These are phyloP conservation scores for Cicer pinnatifidum DNA, from an alignment of 306 rosid genomes.

Conservation along the genomic window DNA sequence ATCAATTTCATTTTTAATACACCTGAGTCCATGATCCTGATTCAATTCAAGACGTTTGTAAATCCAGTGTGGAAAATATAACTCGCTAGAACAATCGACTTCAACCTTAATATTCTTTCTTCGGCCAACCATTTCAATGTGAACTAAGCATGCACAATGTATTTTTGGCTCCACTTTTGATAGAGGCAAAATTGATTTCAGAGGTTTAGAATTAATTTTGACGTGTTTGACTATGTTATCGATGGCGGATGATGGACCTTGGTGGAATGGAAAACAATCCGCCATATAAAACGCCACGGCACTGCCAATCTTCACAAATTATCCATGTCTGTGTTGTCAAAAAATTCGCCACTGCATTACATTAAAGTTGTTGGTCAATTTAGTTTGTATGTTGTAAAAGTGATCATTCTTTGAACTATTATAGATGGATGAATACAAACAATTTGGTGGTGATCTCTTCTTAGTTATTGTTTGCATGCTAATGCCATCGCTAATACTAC, in stretches of 20 bases:
- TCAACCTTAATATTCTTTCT: slow-evolving; percentile 33
- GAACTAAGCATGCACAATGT: too few species aligned
- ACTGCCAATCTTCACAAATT: too few species aligned
- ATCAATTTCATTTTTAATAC: slow-evolving; percentile 38
- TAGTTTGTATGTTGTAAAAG: neutral
- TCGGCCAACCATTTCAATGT: slow-evolving; percentile 55
- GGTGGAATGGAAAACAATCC: too few species aligned
- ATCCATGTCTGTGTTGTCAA: too few species aligned
- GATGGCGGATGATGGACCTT: too few species aligned
- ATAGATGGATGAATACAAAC: neutral
- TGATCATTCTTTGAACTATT: neutral
- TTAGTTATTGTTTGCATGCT: neutral
- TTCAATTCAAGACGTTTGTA: slow-evolving; percentile 42
- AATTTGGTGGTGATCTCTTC: neutral
- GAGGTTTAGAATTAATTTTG: too few species aligned
- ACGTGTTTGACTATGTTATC: too few species aligned
- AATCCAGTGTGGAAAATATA: slow-evolving; percentile 55
- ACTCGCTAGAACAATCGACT: slow-evolving; percentile 38
- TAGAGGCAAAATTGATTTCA: too few species aligned
- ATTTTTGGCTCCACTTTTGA: too few species aligned
- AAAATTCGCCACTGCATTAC: too few species aligned
- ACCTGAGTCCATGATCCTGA: slow-evolving; percentile 33
- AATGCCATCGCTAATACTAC: neutral
- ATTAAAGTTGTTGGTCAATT: neutral
- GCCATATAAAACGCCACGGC: too few species aligned